These are phyloP conservation scores for Serendipita indica DNA, from an alignment of 768 basidiomycete genomes.

Conservation along the genomic window DNA sequence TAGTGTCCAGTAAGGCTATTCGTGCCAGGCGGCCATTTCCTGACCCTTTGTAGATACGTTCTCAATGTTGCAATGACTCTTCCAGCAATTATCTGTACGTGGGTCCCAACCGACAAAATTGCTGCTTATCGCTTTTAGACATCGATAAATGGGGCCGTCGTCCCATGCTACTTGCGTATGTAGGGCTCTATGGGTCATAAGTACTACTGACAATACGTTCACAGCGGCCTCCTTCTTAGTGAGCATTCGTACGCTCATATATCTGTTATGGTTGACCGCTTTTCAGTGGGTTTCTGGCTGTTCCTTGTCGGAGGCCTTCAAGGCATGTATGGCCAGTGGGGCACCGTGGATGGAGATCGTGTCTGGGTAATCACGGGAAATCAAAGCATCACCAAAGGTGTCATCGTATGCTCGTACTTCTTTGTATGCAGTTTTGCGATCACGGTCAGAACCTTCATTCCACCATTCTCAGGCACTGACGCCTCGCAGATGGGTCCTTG, in stretches of 20 bases:
- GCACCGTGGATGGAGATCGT: slow-evolving; percentile 27
- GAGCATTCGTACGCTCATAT: background rate
- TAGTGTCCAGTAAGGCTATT: slow-evolving; percentile 28
- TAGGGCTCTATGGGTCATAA: slow-evolving; percentile 27
- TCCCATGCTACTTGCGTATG: slow-evolving; percentile 54
- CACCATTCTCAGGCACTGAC: slow-evolving; percentile 24
- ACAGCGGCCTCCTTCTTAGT: slow-evolving; percentile 9
- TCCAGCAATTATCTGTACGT: slow-evolving; percentile 34
- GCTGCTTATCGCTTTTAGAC: slow-evolving; percentile 21
- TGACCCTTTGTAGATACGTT: slow-evolving; percentile 27
- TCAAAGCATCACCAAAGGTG: slow-evolving; percentile 41
- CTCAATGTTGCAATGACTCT: slow-evolving; percentile 29
- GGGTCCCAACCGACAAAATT: slow-evolving; percentile 30
- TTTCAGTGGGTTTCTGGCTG: slow-evolving; percentile 52
- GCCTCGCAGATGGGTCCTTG: slow-evolving; percentile 66
- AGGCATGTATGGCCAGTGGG: slow-evolving; percentile 51
- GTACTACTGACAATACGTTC: background rate
- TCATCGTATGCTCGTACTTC: slow-evolving; percentile 66
- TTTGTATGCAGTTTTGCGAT: slow-evolving; percentile 41
- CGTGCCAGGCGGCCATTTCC: background rate
- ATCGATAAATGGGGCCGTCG: slow-evolving; percentile 71
- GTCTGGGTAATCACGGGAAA: slow-evolving; percentile 50
- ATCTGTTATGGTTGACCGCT: background rate
- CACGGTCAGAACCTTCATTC: slow-evolving; percentile 7
- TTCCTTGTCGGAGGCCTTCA: slow-evolving; percentile 66